Base-by-base conservation (phyloP, 352 stramenopile species). In the Phytophthora ramorum region DNA sequence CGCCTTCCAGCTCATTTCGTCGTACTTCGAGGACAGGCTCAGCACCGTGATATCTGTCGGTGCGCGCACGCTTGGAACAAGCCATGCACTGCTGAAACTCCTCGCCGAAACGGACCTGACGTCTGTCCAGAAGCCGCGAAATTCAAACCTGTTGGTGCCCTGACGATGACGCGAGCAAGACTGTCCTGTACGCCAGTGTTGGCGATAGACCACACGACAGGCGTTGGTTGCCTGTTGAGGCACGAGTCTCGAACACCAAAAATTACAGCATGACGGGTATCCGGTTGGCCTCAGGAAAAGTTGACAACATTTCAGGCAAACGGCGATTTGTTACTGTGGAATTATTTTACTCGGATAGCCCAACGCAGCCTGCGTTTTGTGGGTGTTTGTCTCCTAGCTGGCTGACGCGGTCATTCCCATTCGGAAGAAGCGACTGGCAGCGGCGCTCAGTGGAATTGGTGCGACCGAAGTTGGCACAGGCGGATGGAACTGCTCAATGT, bases 401-500 rank as follows among this genome's bases (percentile, higher is more conserved):
- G 79, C 74, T 19, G 66, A 79, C 16, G 79, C 76, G 2, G 72
- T 88, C 75, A 85, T 88, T 22, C 79, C 76, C 63, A 84, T 78
- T 26, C 69, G 58, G 61, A 85, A 85, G 69, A 76, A 83, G 19
- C 76, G 67, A 35, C 61, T 79, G 16, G 61, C 57, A 40, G 51
- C 56, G 9, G 47, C 46, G 17, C 41, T 68, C 16, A 69, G 26
- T 24, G 63, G 57, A 8, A 76, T 53, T 3, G 63, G 68, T 16
- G 62, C 58, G 41, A 69, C 46, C 5, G 58, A 71, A 9, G 45
- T 19, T 32, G 76, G 60, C 26, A 76, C 44, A 13, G 60, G 63
- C 9, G 78, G 74, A 26, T 91, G 83, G 48, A 90, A 91, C 12
- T 80, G 55, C 52, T 78, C 76, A 40, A 91, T 82, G 45, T 91